These are phyloP conservation scores for Macrotyloma uniflorum DNA, from an alignment of 306 rosid species.

Conservation along the genomic window DNA sequence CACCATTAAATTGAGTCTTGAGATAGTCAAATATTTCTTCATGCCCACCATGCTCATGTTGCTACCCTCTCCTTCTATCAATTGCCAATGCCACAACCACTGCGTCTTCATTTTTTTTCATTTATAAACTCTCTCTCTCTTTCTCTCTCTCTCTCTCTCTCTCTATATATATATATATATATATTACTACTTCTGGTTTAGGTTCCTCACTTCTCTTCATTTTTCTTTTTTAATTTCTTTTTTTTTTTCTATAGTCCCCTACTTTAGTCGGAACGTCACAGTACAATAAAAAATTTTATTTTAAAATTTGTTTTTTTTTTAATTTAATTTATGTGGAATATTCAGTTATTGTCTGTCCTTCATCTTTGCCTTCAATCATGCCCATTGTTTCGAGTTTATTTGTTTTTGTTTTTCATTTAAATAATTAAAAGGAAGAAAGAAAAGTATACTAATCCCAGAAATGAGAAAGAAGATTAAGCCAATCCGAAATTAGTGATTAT, in stretches of 20 bases:
- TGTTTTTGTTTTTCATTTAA: constrained; percentile 3
- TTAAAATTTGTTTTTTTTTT: neutral
- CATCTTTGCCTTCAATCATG: constrained; percentile 12
- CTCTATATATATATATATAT: too few relatives aligned
- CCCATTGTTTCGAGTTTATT: neutral
- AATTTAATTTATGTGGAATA: neutral
- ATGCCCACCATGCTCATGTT: neutral
- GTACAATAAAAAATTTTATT: too few relatives aligned
- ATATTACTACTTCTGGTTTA: neutral
- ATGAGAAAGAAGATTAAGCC: neutral
- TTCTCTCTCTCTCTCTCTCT: too few relatives aligned
- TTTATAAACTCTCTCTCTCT: neutral
- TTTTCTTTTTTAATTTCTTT: neutral
- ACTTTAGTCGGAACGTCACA: constrained; percentile 6
- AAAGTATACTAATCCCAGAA: neutral
- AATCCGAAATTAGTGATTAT: neutral
- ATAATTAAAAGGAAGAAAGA: neutral
- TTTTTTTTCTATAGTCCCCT: neutral
- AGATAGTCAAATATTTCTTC: constrained; percentile 57
- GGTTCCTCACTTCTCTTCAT: neutral
- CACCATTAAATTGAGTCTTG: constrained; percentile 57
- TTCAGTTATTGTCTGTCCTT: constrained; percentile 12
- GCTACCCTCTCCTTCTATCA: neutral
- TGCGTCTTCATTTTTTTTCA: neutral
- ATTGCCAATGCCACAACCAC: neutral